Percentiles rank a stretch among this genome's conserved stretches.
phyloP scores from a whole-genome alignment of 768 basidiomycete species.

The Tylopilus subfusipes region DNA sequence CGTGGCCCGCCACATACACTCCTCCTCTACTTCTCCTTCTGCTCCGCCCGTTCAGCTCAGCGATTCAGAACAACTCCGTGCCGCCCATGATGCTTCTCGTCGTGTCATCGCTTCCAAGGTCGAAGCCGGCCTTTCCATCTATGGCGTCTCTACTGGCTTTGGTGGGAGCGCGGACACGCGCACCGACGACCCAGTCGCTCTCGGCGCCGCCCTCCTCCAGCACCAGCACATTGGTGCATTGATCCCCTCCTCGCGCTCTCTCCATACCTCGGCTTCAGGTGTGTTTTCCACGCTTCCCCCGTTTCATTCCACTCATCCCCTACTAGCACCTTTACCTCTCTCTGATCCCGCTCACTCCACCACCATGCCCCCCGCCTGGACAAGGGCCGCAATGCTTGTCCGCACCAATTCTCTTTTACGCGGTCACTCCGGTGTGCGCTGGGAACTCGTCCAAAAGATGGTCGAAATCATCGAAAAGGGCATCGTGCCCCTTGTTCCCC shows the following conservation, averaged over 20 bases:
- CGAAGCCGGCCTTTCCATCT: constrained; percentile 63
- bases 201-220: constrained; percentile 81
- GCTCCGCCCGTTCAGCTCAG: constrained; percentile 22
- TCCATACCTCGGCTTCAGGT: background rate
- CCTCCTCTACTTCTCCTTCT: constrained; percentile 39
- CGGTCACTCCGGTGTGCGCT: constrained; percentile 83
- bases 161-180: constrained; percentile 88
- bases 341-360: constrained; percentile 63
- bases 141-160: constrained; percentile 83
- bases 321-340: constrained; percentile 50
- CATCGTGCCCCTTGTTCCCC: constrained; percentile 75
- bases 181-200: constrained; percentile 65
- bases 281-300: background rate
- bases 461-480: constrained; percentile 64
- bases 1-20: constrained; percentile 53
- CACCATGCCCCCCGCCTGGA: constrained; percentile 85
- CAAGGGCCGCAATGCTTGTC: constrained; percentile 81
- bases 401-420: constrained; percentile 88
- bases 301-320: background rate
- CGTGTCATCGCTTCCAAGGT: constrained; percentile 65
- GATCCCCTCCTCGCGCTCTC: constrained; percentile 49
- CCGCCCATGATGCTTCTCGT: constrained; percentile 60
- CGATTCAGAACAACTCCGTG: constrained; percentile 31
- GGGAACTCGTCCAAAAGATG: constrained; percentile 79
- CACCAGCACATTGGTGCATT: constrained; percentile 73